Evolutionary conservation across 805 yeast genomes (phyloP), one percentile per base, ranked within the genome.

Genomic region (Debaryomyces tyrocola): DNA sequence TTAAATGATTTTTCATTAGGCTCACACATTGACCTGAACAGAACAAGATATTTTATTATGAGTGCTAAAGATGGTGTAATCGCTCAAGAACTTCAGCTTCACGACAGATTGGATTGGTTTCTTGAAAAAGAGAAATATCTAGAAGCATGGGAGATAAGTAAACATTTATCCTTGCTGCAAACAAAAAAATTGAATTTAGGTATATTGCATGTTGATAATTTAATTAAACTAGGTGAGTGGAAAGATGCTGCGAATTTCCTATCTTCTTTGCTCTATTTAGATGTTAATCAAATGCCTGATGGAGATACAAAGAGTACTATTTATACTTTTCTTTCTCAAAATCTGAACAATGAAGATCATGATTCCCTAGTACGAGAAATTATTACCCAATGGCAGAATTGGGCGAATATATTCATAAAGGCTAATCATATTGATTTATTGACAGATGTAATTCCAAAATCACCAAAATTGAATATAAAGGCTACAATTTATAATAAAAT

Each of bases 11-110:
- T 87, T 59, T 84, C 80, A 52, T 63, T 91, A 40, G 80, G 84
- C 1, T 79, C 78, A 41, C 74, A 75, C 58, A 66, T 77, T 29
- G 81, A 77, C 2, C 53, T 49, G 2, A 58, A 53, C 0, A 59
- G 64, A 0, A 63, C 71, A 6, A 71, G 74, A 45, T 89, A 85
- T 69, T 87, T 77, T 56, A 71, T 94, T 15, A 73, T 92, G 4
- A 82, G 92, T 58, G 89, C 97, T 0, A 79, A 80, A 40, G 98
- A 90, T 65, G 92, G 85, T 0, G 85, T 92, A 1, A 70, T 83
- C 12, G 90, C 90, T 0, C 79, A 84, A 54, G 89, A 85, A 50
- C 73, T 87, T n/a, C 83, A 82, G 44, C 64, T 85, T 20, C 63
- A 70, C 24, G 98, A 91, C 60, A 80, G 85, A 48, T 76, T 84